Evolutionary conservation across 257 asterid species (phyloP), one percentile per base, ranked within the genome.

Genomic region (Rhazya stricta): DNA sequence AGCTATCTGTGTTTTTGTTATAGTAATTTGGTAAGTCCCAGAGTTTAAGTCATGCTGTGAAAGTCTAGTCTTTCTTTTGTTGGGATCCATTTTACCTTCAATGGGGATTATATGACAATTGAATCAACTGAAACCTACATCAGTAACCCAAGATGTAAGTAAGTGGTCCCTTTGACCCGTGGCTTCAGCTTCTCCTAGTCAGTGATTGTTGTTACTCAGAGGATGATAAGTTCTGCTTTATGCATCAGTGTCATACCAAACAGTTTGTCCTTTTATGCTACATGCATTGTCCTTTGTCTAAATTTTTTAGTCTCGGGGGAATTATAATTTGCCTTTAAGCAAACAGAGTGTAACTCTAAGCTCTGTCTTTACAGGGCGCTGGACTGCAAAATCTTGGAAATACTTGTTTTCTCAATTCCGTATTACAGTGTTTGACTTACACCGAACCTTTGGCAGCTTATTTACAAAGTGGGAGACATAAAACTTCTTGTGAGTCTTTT

Each of bases 391-490:
- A 95, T 80, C 99, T 95, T 45, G 99, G 99, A 72, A 95, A 95
- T 67, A 95, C 99, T 10, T 95, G 99, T 81, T 95, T 88, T 73
- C 93, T 95, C 69, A 95, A 95, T 81, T 87, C 99, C 16, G 99
- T 95, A 42, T 79, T 95, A 82, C 99, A 95, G 73, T 95, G 99
- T 41, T 85, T 95, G 78, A 95, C 99, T 41, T 95, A 95, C 83
- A 95, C 99, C 8, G 98, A 93, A 79, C 99, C 99, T 9, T 86
- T 95, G 81, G 99, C 98, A 30, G 97, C 99, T 30, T 95, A 95
- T 86, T 86, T 95, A 69, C 98, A 92, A 82, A 95, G 98, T 79
- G 99, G 98, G 79, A 91, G 91, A 83, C 99, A 95, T 83, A 90
- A 91, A 81, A 88, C 30, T 82, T 91, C 98, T 42, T 95, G 99